Evolutionary conservation across 331 rosid species (phyloP).

Genomic region (Acacia pycnantha): DNA sequence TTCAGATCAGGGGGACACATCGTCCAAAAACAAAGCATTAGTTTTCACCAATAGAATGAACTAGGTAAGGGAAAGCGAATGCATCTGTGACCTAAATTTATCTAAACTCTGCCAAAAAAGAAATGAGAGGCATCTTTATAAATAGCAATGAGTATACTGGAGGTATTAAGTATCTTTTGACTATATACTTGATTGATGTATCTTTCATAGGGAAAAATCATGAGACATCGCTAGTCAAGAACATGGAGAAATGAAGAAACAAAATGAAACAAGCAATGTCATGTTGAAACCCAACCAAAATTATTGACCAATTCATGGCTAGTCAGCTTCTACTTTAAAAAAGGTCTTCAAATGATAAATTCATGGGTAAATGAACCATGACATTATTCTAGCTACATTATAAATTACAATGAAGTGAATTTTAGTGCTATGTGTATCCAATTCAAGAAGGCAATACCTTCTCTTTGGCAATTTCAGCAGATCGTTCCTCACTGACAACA

Average conservation of each 20-base stretch:
- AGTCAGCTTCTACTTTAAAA: slow-evolving; percentile 4
- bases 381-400: neutral
- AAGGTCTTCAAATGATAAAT: slow-evolving; percentile 3
- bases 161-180: neutral
- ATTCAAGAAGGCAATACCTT: slow-evolving; percentile 53
- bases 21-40: neutral
- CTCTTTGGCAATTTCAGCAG: slow-evolving; percentile 90
- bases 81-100: neutral
- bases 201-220: too few species aligned
- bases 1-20: neutral
- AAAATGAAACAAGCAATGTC: slow-evolving; percentile 6
- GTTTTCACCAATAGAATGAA: neutral
- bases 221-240: neutral
- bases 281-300: neutral
- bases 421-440: neutral
- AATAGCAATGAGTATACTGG: neutral
- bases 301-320: slow-evolving; percentile 7
- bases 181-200: neutral
- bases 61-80: neutral
- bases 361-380: slow-evolving; percentile 1
- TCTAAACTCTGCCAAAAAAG: neutral
- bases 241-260: neutral
- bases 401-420: slow-evolving; percentile 22
- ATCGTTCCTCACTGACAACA: slow-evolving; percentile 69
- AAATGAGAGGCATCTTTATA: neutral